Percentiles rank a stretch among this genome's conserved stretches.
phyloP scores from a whole-genome alignment of 2,329 filamentous ascomycete species.

The Myriosclerotinia curreyana region DNA sequence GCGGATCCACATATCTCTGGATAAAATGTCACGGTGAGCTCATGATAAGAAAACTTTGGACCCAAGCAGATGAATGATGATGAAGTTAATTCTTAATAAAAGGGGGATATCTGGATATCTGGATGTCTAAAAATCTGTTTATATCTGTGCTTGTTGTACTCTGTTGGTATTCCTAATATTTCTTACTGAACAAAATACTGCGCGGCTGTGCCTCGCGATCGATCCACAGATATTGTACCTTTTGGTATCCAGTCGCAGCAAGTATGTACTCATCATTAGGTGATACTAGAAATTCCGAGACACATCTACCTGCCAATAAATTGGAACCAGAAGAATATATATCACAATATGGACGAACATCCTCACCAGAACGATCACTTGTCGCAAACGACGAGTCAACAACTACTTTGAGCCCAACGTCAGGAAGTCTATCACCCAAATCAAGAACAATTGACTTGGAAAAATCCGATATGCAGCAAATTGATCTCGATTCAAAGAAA shows the following conservation, averaged over 20 bases:
- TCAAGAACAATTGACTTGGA: neutral
- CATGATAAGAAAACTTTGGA: neutral
- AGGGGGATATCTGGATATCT: neutral
- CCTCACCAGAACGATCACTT: neutral
- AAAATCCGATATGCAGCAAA: neutral
- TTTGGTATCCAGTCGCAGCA: neutral
- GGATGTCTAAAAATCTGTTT: neutral
- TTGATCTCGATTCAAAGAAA: neutral
- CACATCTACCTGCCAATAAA: neutral
- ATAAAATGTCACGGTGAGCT: neutral
- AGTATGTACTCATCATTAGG: constrained; percentile 5
- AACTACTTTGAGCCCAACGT: neutral
- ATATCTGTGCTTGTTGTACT: neutral
- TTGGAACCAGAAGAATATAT: neutral
- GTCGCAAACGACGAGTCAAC: neutral
- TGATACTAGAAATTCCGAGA: neutral
- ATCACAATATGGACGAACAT: neutral
- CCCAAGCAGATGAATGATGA: neutral
- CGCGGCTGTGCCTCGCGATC: neutral
- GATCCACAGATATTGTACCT: neutral
- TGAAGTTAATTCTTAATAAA: neutral
- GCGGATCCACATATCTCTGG: neutral
- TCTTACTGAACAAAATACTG: neutral
- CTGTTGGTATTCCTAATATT: neutral
- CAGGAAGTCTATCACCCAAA: neutral